phyloP scores from a whole-genome alignment of 1,284 basidiomycete genomes.

The Malassezia psittaci region DNA sequence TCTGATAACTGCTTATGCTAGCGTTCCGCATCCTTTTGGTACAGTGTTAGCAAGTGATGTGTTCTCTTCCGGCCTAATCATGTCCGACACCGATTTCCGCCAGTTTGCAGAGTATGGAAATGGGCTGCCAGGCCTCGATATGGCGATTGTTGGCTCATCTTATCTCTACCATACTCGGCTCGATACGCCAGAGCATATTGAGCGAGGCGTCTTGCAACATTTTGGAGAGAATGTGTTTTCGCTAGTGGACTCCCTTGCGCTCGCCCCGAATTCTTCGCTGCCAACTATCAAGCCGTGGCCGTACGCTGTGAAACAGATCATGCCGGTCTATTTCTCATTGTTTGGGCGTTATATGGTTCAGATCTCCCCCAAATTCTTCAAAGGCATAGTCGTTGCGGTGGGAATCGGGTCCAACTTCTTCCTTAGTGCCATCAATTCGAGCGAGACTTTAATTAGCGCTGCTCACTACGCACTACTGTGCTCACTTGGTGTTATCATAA shows the following conservation, averaged over 20 bases:
- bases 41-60: constrained; percentile 87
- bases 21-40: constrained; percentile 78
- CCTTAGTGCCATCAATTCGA: constrained; percentile 41
- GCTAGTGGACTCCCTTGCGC: constrained; percentile 62
- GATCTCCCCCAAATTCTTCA: constrained; percentile 50
- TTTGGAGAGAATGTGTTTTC: constrained; percentile 85
- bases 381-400: constrained; percentile 39
- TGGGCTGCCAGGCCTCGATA: constrained; percentile 54
- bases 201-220: constrained; percentile 68
- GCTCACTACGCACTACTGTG: constrained; percentile 29
- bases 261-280: constrained; percentile 39
- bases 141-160: constrained; percentile 84
- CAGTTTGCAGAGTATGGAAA: constrained; percentile 81
- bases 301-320: constrained; percentile 50
- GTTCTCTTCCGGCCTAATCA: constrained; percentile 79
- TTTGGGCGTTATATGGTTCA: constrained; percentile 50
- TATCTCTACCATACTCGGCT: constrained; percentile 86
- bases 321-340: constrained; percentile 58
- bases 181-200: constrained; percentile 71
- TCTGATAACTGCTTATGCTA: constrained; percentile 82
- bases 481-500: constrained; percentile 24
- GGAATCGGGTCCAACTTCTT: constrained; percentile 38
- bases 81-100: constrained; percentile 53
- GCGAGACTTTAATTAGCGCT: constrained; percentile 38
- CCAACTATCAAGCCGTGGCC: constrained; percentile 20